Percentiles rank a stretch among this genome's conserved stretches.
Evolutionary conservation across 1,139 yeast species (phyloP).

Genomic region (Lodderomyces margitis): DNA sequence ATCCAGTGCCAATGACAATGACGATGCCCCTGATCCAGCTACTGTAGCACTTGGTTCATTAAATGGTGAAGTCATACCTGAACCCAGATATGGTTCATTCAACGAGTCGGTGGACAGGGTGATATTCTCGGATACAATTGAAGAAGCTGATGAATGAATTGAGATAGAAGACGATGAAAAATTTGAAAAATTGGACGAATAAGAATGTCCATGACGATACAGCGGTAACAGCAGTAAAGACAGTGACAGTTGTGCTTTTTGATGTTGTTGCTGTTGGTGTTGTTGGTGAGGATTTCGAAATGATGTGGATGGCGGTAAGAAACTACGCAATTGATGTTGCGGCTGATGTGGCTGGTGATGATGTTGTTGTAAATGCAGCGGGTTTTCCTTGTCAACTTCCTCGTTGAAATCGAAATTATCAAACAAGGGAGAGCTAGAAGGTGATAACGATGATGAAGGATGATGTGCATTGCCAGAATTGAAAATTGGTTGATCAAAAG

Average conservation of each 20-base stretch:
- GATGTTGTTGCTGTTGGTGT: neutral
- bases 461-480: conserved; percentile 5
- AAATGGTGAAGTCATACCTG: conserved; percentile 1
- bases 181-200: conserved; percentile 17
- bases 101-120: conserved; percentile 30
- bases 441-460: conserved; percentile 9
- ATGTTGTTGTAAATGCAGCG: neutral
- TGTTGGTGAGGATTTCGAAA: conserved; percentile 19
- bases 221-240: neutral
- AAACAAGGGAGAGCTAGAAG: conserved; percentile 13
- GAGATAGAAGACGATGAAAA: conserved; percentile 25
- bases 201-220: conserved; percentile 20
- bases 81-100: conserved; percentile 17
- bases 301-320: conserved; percentile 32
- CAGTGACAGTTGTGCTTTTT: neutral
- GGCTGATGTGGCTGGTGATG: neutral
- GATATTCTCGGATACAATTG: conserved; percentile 26
- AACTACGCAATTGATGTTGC: neutral
- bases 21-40: conserved; percentile 6
- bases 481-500: conserved; percentile 23
- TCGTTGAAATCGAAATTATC: conserved; percentile 8
- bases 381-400: conserved; percentile 1
- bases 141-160: conserved; percentile 18
- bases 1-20: conserved; percentile 7
- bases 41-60: conserved; percentile 3